Evolutionary conservation across 768 basidiomycete species (phyloP), one percentile per base, ranked within the genome.

Genomic region (Sarcodon aspratus): DNA sequence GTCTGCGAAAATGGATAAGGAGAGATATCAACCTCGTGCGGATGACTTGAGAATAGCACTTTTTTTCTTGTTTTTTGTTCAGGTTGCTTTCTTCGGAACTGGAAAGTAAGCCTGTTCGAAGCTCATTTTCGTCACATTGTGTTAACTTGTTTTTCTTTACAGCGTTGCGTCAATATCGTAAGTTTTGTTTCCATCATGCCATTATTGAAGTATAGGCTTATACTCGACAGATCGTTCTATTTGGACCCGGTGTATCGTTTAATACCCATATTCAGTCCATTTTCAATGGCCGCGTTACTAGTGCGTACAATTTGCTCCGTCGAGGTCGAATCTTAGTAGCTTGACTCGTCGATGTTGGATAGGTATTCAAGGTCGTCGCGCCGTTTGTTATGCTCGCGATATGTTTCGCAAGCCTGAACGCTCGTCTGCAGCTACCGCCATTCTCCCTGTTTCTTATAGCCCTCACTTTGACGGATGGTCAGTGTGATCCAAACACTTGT

Each of bases 131-230:
- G 10, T 50, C 15, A 15, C 48, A 44, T 48, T 46, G 45, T 35
- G 44, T 27, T 35, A 5, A 46, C 12, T 55, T 27, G 50, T 11
- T 46, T 46, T 33, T 49, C 5, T 43, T 18, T 21, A 32, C 48
- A 90, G 85, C 55, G 80, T 87, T 44, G 83, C 85, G n/a, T 85
- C 85, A 9, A 89, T 90, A 58, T 85, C 87, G 79, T 85, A 54
- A 56, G 82, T 70, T 6, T 21, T 32, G 3, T 33, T 40, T 7
- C 9, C 10, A 9, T 27, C 32, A 33, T 13, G 12, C 1, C 31
- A 3, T 34, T 13, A 31, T 1, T 48, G 17, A 48, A 3, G 11
- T 13, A 27, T 27, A 27, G 5, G 21, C 21, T 47, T 32, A 11
- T 18, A 7, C 18, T 12, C 6, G 33, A 31, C 43, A 82, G 79